Evolutionary conservation across 768 basidiomycete species (phyloP).

Genomic region (Naganishia onofrii): DNA sequence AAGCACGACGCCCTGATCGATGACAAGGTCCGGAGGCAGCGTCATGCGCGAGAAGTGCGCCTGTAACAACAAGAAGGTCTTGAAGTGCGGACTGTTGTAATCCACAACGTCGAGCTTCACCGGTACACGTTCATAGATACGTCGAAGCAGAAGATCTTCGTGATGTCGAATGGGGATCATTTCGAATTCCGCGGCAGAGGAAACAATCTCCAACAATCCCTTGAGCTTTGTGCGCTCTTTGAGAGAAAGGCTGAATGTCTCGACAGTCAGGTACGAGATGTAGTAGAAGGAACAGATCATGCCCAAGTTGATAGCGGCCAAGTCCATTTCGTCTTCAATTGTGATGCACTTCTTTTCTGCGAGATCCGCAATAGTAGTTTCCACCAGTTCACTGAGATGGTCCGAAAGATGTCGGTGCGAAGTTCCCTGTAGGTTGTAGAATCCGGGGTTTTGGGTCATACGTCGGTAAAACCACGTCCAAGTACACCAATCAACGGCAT

Average conservation of each 20-base stretch:
- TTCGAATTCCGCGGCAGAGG: conserved; percentile 96
- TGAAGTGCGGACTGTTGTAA: conserved; percentile 95
- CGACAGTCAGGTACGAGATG: conserved; percentile 81
- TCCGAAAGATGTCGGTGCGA: conserved; percentile 93
- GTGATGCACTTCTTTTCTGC: conserved; percentile 92
- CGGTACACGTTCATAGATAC: conserved; percentile 92
- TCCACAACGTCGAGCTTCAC: conserved; percentile 78
- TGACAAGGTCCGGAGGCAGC: conserved; percentile 86
- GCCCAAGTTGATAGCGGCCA: conserved; percentile 78
- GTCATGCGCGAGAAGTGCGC: conserved; percentile 93
- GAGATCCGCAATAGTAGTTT: conserved; percentile 84
- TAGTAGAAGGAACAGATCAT: conserved; percentile 76
- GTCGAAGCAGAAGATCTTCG: conserved; percentile 70
- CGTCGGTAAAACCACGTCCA: conserved; percentile 98
- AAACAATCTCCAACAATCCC: conserved; percentile 92
- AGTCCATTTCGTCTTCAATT: conserved; percentile 88
- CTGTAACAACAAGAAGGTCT: conserved; percentile 93
- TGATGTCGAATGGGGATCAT: conserved; percentile 89
- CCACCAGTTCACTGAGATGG: conserved; percentile 91
- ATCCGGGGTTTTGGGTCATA: conserved; percentile 86
- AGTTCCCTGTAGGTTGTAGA: conserved; percentile 66
- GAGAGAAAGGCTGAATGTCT: conserved; percentile 91
- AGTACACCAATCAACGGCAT: conserved; percentile 84
- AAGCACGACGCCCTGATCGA: conserved; percentile 82
- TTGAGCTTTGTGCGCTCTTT: conserved; percentile 96